These are phyloP conservation scores for Bretziella fagacearum DNA, from an alignment of 2,329 filamentous ascomycete genomes.

Conservation along the genomic window DNA sequence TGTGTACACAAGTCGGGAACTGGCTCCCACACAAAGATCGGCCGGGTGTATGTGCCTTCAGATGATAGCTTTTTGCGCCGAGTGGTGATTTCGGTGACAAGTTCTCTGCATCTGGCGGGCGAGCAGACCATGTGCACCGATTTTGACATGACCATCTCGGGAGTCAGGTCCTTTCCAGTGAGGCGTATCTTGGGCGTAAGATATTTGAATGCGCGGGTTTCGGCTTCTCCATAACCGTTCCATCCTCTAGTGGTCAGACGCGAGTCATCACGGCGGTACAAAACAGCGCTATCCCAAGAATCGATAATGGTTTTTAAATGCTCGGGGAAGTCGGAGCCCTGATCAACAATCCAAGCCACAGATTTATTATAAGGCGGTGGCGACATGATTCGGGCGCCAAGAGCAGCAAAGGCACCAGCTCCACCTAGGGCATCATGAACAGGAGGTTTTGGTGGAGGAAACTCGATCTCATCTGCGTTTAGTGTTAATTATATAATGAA, in stretches of 20 bases:
- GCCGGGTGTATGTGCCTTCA: slow-evolving; percentile 30
- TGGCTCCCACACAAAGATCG: slow-evolving; percentile 86
- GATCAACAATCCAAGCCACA: slow-evolving; percentile 83
- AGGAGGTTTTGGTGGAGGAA: slow-evolving; percentile 48
- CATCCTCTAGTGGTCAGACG: slow-evolving; percentile 76
- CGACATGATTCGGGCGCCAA: slow-evolving; percentile 79
- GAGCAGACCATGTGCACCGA: slow-evolving; percentile 83
- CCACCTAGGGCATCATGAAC: slow-evolving; percentile 71
- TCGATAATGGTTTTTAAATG: slow-evolving; percentile 46
- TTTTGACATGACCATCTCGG: slow-evolving; percentile 48
- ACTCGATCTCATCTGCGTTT: slow-evolving; percentile 76
- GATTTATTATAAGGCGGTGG: slow-evolving; percentile 42
- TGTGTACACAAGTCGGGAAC: slow-evolving; percentile 76
- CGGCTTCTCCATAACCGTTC: slow-evolving; percentile 69
- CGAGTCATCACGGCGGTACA: slow-evolving; percentile 47
- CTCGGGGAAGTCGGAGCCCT: slow-evolving; percentile 69
- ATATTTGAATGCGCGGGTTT: slow-evolving; percentile 67
- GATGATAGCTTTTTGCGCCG: slow-evolving; percentile 30
- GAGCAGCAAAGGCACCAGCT: slow-evolving; percentile 68
- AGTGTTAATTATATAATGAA: slow-evolving; percentile 3
- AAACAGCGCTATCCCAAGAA: slow-evolving; percentile 58
- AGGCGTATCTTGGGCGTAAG: slow-evolving; percentile 72
- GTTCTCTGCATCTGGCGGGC: slow-evolving; percentile 55
- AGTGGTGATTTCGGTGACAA: slow-evolving; percentile 53
- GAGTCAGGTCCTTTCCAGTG: slow-evolving; percentile 52